Conservation (phyloP, 495 filamentous ascomycete species). For the Coniosporium apollinis region DNA sequence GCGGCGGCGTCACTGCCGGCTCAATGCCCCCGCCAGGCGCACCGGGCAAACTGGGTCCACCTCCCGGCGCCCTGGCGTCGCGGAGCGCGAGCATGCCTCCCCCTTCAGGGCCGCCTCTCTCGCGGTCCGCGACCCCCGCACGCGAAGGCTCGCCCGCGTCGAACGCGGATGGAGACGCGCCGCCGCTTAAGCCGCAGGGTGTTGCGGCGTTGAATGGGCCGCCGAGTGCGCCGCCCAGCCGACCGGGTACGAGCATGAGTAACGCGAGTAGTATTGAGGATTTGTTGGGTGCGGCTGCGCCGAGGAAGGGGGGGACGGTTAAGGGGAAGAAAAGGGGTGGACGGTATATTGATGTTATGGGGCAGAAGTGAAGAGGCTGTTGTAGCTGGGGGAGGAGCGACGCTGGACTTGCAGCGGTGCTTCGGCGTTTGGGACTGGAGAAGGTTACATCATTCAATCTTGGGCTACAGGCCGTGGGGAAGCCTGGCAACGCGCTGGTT, state of each 20-base stretch:
- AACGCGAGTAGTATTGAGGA: constrained; percentile 77
- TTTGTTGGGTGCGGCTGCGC: constrained; percentile 50
- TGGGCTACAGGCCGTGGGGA: too few relatives aligned
- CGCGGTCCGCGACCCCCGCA: too few relatives aligned
- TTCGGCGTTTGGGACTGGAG: too few relatives aligned
- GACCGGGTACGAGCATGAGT: constrained; percentile 43
- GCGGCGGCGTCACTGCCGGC: constrained; percentile 6
- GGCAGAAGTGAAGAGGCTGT: too few relatives aligned
- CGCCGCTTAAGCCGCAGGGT: background rate
- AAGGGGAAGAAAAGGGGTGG: constrained; percentile 66
- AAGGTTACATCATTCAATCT: too few relatives aligned
- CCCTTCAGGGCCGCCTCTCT: constrained; percentile 7
- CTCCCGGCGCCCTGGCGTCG: constrained; percentile 1
- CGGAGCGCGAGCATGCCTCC: constrained; percentile 12
- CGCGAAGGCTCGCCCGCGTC: constrained; percentile 8
- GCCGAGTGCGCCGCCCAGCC: constrained; percentile 10
- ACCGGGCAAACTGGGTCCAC: background rate
- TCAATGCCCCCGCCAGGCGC: background rate
- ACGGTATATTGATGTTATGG: constrained; percentile 89
- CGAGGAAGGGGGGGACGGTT: constrained; percentile 46
- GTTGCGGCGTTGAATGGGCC: background rate
- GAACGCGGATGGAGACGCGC: too few relatives aligned
- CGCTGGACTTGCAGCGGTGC: too few relatives aligned
- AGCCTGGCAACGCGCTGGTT: too few relatives aligned
- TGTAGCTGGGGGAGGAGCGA: too few relatives aligned